Evolutionary conservation across 139 green algal genomes (phyloP), one percentile per base, ranked within the genome.

Genomic region (Chlorella sp.): DNA sequence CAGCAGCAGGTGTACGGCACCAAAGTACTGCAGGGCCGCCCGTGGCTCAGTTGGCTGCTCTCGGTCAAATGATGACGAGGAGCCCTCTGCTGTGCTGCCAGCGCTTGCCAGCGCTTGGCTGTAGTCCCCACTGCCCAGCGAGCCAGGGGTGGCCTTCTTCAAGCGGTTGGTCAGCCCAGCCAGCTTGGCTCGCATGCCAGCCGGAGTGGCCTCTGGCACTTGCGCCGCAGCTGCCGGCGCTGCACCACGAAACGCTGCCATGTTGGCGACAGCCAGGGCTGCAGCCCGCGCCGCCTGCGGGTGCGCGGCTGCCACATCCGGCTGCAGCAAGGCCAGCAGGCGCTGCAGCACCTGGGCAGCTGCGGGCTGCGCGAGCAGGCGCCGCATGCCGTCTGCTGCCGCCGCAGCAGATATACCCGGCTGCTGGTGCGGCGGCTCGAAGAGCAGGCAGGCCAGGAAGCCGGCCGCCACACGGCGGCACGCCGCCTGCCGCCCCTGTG

Each of bases 401-500:
- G 77, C 60, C 26, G 58, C 60, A 1, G 58, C 77, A 16, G 51
- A 16, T 2, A 16, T 60, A 16, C 51, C 51, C 24, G 51, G 32
- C 40, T 68, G 41, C 58, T n/a, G 77, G 16, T 60, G 51, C 8
- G 77, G 14, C 30, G 76, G 60, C 58, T 83, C 77, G 28, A 46
- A 43, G 13, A 73, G 44, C 77, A 83, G 41, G 60, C 77, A 83
- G 40, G 77, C 67, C 30, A 83, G 77, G 40, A 83, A 60, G 38
- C 77, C 77, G 6, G 77, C 58, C 0, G 77, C 77, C 20, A 56
- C 41, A 8, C 38, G 70, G 16, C 60, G 20, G 77, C 60, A 44
- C 0, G 65, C 58, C 8, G 58, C 77, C 40, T 48, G 22, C 41
- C 60, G 56, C 32, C 34, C 32, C 77, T 83, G 77, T 36, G 34